Conservation (phyloP, 257 asterid genomes). For the Primulina eburnea region DNA sequence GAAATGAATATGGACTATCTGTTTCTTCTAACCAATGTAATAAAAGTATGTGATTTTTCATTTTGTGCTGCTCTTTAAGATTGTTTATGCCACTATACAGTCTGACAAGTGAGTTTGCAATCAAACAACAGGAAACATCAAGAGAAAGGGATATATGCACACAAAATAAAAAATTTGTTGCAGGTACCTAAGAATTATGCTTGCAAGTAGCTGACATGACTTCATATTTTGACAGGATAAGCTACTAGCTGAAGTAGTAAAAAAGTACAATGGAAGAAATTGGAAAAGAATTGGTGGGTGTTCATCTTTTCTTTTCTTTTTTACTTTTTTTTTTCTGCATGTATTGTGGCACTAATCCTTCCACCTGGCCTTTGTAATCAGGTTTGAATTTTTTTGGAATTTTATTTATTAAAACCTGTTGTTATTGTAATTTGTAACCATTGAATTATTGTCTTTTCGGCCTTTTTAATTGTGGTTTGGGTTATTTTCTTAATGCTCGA, state of each 20-base stretch:
- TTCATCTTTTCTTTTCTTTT: conserved; percentile 20
- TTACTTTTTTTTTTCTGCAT: conserved; percentile 2
- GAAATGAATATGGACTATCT: neutral
- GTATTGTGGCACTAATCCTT: neutral
- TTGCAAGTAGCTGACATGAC: conserved; percentile 10
- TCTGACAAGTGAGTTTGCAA: conserved; percentile 1
- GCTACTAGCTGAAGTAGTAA: conserved; percentile 55
- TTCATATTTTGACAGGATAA: conserved; percentile 50
- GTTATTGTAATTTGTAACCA: neutral
- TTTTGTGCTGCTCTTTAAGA: conserved; percentile 4
- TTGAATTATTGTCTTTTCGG: neutral
- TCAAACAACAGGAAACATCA: neutral
- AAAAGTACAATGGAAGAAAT: conserved; percentile 51
- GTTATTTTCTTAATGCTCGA: neutral
- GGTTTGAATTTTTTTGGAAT: neutral
- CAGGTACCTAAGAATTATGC: neutral
- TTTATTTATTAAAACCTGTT: too few relatives aligned
- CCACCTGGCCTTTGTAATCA: neutral
- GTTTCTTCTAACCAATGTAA: neutral
- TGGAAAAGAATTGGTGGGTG: conserved; percentile 74
- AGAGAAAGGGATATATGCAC: conserved; percentile 3
- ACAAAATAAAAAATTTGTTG: neutral
- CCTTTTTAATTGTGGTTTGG: neutral
- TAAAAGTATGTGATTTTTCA: neutral
- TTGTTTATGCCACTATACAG: conserved; percentile 9